Conservation (phyloP, 2,329 filamentous ascomycete species). For the Alternaria brassicicola region DNA sequence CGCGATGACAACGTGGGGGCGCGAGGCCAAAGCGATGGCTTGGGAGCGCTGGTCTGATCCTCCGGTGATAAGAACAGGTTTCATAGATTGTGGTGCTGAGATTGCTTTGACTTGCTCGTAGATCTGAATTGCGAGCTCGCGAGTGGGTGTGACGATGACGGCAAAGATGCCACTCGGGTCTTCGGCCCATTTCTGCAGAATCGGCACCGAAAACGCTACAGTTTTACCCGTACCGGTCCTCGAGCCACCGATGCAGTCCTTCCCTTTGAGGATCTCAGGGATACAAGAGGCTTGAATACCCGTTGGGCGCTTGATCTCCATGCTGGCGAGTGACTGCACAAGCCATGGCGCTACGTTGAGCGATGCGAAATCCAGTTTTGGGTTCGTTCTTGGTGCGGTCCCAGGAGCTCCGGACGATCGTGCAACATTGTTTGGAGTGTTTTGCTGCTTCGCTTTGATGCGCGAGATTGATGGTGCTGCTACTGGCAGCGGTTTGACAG, state of each 20-base stretch:
- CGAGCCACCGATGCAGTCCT: conserved; percentile 91
- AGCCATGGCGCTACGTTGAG: conserved; percentile 85
- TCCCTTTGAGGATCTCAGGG: conserved; percentile 86
- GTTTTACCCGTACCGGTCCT: conserved; percentile 97
- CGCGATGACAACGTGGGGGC: conserved; percentile 91
- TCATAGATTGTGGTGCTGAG: conserved; percentile 83
- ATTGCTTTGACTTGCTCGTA: conserved; percentile 96
- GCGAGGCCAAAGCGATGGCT: conserved; percentile 78
- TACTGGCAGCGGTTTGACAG: conserved; percentile 17
- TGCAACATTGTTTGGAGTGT: conserved; percentile 1
- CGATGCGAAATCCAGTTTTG: conserved; percentile 62
- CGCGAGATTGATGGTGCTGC: conserved; percentile 40
- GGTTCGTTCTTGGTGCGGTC: not conserved
- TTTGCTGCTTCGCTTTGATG: conserved; percentile 42
- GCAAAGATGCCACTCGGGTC: conserved; percentile 93
- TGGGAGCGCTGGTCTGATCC: conserved; percentile 92
- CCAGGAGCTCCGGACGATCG: not conserved
- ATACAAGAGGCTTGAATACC: conserved; percentile 93
- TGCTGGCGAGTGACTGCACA: conserved; percentile 73
- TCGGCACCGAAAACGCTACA: conserved; percentile 91
- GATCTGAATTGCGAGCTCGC: conserved; percentile 93
- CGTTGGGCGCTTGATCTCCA: conserved; percentile 87
- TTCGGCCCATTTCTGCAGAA: conserved; percentile 89
- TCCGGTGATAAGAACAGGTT: conserved; percentile 87
- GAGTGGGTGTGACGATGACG: conserved; percentile 73